Conservation (phyloP, 169 alveolate genomes). For the Sarcocystis neurona region DNA sequence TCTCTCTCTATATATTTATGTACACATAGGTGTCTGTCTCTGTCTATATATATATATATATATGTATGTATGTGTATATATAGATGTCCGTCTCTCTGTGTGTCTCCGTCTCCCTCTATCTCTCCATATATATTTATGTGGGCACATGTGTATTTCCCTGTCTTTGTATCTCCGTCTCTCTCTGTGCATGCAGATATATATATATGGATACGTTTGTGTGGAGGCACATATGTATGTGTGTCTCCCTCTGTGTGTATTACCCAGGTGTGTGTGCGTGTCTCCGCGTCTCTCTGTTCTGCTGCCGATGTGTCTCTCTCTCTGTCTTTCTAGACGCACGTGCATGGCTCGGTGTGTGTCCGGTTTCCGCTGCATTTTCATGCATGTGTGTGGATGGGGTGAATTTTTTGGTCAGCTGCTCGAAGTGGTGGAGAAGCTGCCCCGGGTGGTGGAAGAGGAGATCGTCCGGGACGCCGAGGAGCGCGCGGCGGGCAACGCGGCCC, state of each 20-base stretch:
- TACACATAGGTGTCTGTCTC: too few species aligned
- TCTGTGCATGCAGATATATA: too few species aligned
- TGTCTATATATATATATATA: too few species aligned
- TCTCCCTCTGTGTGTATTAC: too few species aligned
- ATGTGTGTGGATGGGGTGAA: background rate
- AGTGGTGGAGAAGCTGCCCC: background rate
- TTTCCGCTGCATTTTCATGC: too few species aligned
- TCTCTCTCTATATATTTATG: too few species aligned
- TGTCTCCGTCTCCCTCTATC: background rate
- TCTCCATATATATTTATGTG: background rate
- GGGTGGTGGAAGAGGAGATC: background rate
- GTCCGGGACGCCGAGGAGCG: background rate
- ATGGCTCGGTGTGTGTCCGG: background rate
- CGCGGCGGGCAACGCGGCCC: conserved; percentile 23
- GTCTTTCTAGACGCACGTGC: background rate
- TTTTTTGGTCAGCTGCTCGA: background rate
- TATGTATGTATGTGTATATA: too few species aligned
- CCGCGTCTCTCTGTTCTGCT: background rate
- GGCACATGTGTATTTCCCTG: background rate
- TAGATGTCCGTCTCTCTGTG: background rate
- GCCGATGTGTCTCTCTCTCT: background rate
- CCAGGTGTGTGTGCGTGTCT: too few species aligned
- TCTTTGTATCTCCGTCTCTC: too few species aligned
- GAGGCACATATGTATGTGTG: too few species aligned
- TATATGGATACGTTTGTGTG: too few species aligned